phyloP scores from a whole-genome alignment of 257 asterid genomes.

The Solanum sejunctum region DNA sequence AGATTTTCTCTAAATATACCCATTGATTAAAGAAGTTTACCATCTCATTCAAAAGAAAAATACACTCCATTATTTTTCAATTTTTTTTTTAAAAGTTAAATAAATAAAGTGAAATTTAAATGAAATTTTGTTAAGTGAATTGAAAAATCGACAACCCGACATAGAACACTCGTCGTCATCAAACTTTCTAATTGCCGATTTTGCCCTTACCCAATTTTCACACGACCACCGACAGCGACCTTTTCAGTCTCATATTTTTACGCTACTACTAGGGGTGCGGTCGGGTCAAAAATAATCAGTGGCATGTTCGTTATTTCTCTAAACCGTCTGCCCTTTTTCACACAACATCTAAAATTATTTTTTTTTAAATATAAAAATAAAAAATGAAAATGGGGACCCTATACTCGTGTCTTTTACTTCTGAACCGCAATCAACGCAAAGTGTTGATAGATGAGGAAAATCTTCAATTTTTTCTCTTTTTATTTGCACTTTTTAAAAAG shows the following conservation, averaged over 20 bases:
- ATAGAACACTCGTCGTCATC: not conserved
- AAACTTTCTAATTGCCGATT: not conserved
- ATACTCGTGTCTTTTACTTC: conserved; percentile 30
- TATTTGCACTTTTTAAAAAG: not conserved
- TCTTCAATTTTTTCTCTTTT: not conserved
- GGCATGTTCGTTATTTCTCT: not conserved
- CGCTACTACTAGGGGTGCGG: not conserved
- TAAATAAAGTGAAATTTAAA: too few species aligned
- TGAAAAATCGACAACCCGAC: not conserved
- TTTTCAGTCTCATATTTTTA: not conserved
- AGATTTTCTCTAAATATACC: not conserved
- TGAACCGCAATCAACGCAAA: conserved; percentile 80
- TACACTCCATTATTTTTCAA: not conserved
- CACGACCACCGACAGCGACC: not conserved
- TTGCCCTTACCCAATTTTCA: not conserved
- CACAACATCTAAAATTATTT: not conserved
- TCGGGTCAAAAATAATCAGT: not conserved
- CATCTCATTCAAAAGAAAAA: not conserved
- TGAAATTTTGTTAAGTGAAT: not conserved
- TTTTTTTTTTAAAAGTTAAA: too few species aligned
- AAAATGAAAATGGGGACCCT: conserved; percentile 7
- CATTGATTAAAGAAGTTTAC: not conserved
- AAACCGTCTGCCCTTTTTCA: not conserved
- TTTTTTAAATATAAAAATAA: not conserved
- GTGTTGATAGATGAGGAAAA: not conserved